Conservation (phyloP, 306 rosid genomes). For the Urtica urens region DNA sequence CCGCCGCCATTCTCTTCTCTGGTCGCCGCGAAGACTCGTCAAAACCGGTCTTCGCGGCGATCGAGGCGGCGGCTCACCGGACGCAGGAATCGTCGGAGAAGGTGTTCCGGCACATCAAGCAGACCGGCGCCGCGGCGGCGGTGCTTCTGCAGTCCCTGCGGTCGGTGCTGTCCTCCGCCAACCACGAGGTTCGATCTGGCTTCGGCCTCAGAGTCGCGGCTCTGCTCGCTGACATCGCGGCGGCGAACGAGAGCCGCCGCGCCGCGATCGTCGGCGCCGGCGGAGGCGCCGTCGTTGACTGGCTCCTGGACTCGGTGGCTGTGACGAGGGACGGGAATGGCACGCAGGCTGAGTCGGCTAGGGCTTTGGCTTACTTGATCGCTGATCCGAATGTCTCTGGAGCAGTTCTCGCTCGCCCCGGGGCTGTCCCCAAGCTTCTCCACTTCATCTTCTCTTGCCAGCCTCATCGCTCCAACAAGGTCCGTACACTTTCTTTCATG, state of each 20-base stretch:
- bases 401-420: constrained; percentile 67
- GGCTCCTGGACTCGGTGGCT: constrained; percentile 90
- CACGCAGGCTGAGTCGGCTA: constrained; percentile 85
- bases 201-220: constrained; percentile 91
- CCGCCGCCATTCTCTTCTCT: constrained; percentile 26
- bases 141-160: constrained; percentile 79
- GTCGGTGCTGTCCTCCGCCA: constrained; percentile 77
- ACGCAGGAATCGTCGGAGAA: constrained; percentile 38
- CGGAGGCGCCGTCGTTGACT: constrained; percentile 84
- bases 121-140: constrained; percentile 69
- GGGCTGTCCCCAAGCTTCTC: constrained; percentile 73
- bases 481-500: too few relatives aligned
- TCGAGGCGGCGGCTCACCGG: constrained; percentile 31
- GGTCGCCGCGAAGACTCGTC: constrained; percentile 10
- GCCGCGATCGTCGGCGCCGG: constrained; percentile 85
- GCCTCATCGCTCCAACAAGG: constrained; percentile 72
- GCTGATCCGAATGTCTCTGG: constrained; percentile 79
- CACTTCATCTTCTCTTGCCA: constrained; percentile 83
- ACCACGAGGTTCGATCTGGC: constrained; percentile 86
- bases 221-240: constrained; percentile 71
- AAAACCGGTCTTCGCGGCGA: constrained; percentile 30
- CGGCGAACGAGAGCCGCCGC: constrained; percentile 70
- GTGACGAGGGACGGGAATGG: constrained; percentile 50
- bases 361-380: constrained; percentile 83
- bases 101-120: constrained; percentile 49